phyloP scores from a whole-genome alignment of 495 filamentous ascomycete genomes.

The Lasiosphaeris hirsuta region DNA sequence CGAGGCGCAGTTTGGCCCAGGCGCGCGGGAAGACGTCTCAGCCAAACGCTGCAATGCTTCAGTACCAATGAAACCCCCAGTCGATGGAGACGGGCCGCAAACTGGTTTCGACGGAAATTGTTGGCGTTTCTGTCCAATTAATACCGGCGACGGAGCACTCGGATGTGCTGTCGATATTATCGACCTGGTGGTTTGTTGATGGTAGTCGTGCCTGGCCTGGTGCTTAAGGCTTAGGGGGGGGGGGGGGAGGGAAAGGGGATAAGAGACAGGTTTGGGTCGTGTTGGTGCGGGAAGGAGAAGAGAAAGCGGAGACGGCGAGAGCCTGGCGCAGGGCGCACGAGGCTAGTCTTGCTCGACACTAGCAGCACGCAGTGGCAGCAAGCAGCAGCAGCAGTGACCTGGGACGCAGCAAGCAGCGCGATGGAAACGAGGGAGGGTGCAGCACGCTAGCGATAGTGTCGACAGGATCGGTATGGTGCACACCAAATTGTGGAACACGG shows the following conservation, averaged over 20 bases:
- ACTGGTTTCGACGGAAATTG: neutral
- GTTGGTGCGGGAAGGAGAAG: constrained; percentile 7
- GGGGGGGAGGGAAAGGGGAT: neutral
- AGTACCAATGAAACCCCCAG: constrained; percentile 7
- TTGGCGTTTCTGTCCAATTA: neutral
- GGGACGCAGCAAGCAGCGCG: constrained; percentile 12
- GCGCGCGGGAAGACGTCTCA: constrained; percentile 19
- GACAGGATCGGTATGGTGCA: constrained; percentile 28
- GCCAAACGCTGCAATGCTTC: constrained; percentile 9
- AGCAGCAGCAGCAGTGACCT: constrained; percentile 1
- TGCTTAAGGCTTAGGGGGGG: neutral
- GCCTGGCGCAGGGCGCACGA: neutral
- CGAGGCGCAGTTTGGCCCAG: constrained; percentile 7
- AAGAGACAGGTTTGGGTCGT: constrained; percentile 5
- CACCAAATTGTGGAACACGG: constrained; percentile 26
- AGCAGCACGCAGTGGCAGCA: neutral
- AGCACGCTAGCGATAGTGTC: constrained; percentile 33
- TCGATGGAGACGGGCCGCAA: neutral
- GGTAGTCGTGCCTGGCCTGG: too few relatives aligned
- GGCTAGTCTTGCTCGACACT: constrained; percentile 8
- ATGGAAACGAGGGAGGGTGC: constrained; percentile 34
- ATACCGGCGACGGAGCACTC: too few relatives aligned
- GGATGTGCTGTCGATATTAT: too few relatives aligned
- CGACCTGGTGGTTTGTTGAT: too few relatives aligned
- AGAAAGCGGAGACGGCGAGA: constrained; percentile 9